phyloP scores from a whole-genome alignment of 495 filamentous ascomycete genomes.

The Trichoderma gamsii region DNA sequence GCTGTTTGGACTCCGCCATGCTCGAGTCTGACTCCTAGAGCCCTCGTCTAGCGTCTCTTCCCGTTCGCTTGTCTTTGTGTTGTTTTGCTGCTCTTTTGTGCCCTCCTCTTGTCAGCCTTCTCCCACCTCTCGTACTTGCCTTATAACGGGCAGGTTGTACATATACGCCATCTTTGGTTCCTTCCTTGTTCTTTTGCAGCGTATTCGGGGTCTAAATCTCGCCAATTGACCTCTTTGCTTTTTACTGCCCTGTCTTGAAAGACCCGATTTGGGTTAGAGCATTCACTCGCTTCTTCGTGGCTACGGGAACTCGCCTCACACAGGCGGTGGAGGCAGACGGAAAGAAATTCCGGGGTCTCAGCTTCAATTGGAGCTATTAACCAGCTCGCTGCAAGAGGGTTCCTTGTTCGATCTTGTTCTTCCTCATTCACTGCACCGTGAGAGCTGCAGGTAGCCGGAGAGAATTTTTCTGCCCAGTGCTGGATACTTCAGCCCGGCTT shows the following conservation, averaged over 20 bases:
- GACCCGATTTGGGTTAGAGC: conserved; percentile 2
- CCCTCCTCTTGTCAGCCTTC: not conserved
- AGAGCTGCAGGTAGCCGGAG: not conserved
- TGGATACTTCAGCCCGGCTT: not conserved
- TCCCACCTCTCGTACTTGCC: not conserved
- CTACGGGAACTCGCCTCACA: conserved; percentile 1
- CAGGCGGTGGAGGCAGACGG: not conserved
- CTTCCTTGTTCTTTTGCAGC: conserved; percentile 10
- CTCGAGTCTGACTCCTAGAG: not conserved
- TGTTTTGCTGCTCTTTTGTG: not conserved
- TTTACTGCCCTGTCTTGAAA: not conserved
- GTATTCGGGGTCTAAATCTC: not conserved
- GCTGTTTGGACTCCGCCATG: not conserved
- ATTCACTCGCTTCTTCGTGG: not conserved
- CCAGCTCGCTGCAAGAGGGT: not conserved
- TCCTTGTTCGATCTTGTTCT: not conserved
- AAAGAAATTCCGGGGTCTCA: not conserved
- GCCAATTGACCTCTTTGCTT: not conserved
- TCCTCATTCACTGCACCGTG: not conserved
- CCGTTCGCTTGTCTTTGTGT: not conserved
- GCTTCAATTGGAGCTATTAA: not conserved
- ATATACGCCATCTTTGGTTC: conserved; percentile 1
- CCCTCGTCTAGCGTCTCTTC: not conserved
- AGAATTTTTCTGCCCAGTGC: not conserved
- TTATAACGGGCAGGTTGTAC: not conserved